A percentile compares a stretch with the other conserved stretches of the same genome.
Evolutionary conservation across 352 stramenopile genomes (phyloP).

Genomic region (Globisporangium abappressorium): DNA sequence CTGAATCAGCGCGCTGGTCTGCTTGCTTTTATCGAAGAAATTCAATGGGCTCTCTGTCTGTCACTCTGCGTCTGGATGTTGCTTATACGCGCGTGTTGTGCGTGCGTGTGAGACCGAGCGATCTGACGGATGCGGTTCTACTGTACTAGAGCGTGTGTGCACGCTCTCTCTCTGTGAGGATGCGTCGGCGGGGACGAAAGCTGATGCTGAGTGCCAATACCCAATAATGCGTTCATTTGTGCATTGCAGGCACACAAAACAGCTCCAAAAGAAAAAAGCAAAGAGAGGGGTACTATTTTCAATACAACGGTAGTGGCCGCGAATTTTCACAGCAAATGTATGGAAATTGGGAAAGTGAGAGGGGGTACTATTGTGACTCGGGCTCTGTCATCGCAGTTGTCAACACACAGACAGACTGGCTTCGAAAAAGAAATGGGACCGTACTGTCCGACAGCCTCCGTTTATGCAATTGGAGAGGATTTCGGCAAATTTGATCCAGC

Average conservation of each 20-base stretch:
- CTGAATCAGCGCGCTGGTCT: background rate
- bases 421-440: background rate
- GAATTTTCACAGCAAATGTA: background rate
- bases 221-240: background rate
- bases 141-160: background rate
- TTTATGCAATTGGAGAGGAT: background rate
- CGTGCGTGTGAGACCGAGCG: background rate
- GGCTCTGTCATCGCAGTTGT: background rate
- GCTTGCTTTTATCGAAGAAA: slow-evolving; percentile 4
- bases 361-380: slow-evolving; percentile 7
- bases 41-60: background rate
- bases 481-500: background rate
- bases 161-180: background rate
- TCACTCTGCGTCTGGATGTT: background rate
- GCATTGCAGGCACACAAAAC: background rate
- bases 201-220: background rate
- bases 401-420: background rate
- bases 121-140: background rate
- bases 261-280: background rate
- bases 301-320: background rate
- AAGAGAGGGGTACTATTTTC: background rate
- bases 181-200: background rate
- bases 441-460: background rate
- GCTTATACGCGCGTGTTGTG: background rate
- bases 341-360: background rate